Evolutionary conservation across 2,329 filamentous ascomycete species (phyloP).

Genomic region (Coniella vitis): DNA sequence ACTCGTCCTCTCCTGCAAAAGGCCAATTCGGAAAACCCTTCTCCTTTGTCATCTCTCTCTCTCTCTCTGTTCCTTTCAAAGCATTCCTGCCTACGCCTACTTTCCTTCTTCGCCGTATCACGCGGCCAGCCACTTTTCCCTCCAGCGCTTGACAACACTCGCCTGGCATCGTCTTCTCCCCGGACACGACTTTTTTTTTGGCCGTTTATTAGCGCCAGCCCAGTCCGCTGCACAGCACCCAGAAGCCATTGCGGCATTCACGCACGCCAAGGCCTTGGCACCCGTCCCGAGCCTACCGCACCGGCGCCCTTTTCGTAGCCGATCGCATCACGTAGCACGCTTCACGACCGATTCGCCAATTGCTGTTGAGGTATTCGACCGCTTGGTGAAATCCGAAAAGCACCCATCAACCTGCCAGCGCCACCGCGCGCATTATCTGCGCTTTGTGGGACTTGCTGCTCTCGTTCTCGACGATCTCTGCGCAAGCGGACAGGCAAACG

Average conservation of each 20-base stretch:
- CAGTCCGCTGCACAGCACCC: no score
- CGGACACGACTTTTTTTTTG: no score
- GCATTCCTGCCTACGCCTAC: not conserved
- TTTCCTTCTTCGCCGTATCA: not conserved
- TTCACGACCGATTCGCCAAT: not conserved
- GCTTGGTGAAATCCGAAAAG: no score
- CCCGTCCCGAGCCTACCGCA: not conserved
- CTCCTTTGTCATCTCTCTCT: not conserved
- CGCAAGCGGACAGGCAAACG: no score
- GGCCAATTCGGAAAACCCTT: not conserved
- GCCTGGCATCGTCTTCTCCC: no score
- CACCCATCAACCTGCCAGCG: no score
- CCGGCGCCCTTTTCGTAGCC: not conserved
- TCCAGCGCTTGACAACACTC: no score
- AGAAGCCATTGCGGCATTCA: no score
- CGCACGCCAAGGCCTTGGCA: conserved; percentile 1
- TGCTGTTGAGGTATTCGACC: no score
- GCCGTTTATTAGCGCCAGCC: no score
- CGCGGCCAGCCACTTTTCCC: not conserved
- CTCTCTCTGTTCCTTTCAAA: not conserved
- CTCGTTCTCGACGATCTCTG: no score
- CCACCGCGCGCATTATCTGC: no score
- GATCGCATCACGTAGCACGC: not conserved
- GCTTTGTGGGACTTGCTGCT: not conserved
- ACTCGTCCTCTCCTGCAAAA: not conserved